These are phyloP conservation scores for Hura crepitans DNA, from an alignment of 441 rosid species.

Conservation along the genomic window DNA sequence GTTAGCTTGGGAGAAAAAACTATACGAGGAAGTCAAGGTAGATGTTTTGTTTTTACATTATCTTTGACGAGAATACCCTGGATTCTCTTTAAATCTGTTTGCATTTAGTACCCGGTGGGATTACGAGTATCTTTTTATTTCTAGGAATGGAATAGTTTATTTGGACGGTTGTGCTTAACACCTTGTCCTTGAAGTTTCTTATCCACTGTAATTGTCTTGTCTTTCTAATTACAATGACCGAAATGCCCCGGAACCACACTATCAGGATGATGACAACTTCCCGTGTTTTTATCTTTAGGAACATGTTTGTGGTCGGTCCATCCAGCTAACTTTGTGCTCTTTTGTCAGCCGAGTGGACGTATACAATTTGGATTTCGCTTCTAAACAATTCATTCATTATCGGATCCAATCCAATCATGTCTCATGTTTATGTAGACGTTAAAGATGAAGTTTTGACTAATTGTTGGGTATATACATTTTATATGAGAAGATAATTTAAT, in stretches of 20 bases:
- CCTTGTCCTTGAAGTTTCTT: neutral
- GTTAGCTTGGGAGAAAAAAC: slow-evolving; percentile 96
- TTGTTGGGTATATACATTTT: too few species aligned
- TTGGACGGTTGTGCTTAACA: slow-evolving; percentile 21
- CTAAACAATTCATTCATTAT: neutral
- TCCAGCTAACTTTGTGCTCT: slow-evolving; percentile 11
- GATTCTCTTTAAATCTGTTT: neutral
- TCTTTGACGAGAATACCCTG: slow-evolving; percentile 21
- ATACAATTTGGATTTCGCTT: neutral
- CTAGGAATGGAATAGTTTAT: slow-evolving; percentile 13
- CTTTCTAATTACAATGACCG: slow-evolving; percentile 11
- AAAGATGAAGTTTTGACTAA: neutral
- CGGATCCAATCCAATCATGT: neutral
- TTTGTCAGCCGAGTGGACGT: slow-evolving; percentile 3
- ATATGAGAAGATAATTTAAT: too few species aligned
- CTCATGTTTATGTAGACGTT: neutral
- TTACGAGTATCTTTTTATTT: too few species aligned
- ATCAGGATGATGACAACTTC: neutral
- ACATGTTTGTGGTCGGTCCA: slow-evolving; percentile 18
- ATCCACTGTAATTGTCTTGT: neutral
- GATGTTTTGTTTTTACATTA: slow-evolving; percentile 3
- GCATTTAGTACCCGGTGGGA: too few species aligned
- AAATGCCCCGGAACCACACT: slow-evolving; percentile 20
- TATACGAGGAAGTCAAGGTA: slow-evolving; percentile 88
- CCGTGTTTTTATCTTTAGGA: neutral